These are phyloP conservation scores for Grammothele lineata DNA, from an alignment of 768 basidiomycete genomes.

Conservation along the genomic window DNA sequence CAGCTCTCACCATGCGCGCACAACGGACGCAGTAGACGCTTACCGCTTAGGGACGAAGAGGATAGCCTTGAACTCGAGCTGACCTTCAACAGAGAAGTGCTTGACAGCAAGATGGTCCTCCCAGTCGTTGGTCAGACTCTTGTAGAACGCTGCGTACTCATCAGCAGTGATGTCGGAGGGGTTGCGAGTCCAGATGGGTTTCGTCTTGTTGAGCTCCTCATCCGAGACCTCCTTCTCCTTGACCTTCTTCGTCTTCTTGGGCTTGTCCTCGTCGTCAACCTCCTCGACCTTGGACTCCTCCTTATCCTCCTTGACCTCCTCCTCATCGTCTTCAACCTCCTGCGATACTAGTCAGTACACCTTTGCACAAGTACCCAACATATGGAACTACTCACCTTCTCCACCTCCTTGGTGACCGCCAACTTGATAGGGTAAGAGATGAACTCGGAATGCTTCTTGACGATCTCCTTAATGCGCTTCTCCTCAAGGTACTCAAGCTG, in stretches of 20 bases:
- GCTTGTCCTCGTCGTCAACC: conserved; percentile 70
- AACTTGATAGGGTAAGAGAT: conserved; percentile 99
- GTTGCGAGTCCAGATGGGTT: conserved; percentile 99
- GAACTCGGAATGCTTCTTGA: conserved; percentile 99
- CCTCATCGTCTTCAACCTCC: conserved; percentile 88
- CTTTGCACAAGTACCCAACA: background rate
- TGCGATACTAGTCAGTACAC: conserved; percentile 28
- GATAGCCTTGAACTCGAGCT: conserved; percentile 99
- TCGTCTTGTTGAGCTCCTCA: conserved; percentile 99
- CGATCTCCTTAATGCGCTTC: conserved; percentile 98
- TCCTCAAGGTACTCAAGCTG: conserved; percentile 99
- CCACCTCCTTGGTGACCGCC: conserved; percentile 97
- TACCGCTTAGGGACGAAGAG: conserved; percentile 95
- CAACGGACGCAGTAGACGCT: conserved; percentile 22
- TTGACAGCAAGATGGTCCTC: conserved; percentile 99
- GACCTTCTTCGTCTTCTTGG: conserved; percentile 79
- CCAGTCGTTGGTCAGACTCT: conserved; percentile 99
- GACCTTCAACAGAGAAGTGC: conserved; percentile 99
- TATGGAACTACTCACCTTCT: conserved; percentile 65
- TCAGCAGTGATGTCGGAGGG: conserved; percentile 89
- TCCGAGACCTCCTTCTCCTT: conserved; percentile 83
- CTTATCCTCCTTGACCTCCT: conserved; percentile 73
- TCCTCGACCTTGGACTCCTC: conserved; percentile 73
- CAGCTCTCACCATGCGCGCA: conserved; percentile 4
- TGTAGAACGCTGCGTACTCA: conserved; percentile 97